A percentile compares a stretch with the other conserved stretches of the same genome.
Conservation (phyloP, 345 rosid genomes). For the Populus euphratica region DNA sequence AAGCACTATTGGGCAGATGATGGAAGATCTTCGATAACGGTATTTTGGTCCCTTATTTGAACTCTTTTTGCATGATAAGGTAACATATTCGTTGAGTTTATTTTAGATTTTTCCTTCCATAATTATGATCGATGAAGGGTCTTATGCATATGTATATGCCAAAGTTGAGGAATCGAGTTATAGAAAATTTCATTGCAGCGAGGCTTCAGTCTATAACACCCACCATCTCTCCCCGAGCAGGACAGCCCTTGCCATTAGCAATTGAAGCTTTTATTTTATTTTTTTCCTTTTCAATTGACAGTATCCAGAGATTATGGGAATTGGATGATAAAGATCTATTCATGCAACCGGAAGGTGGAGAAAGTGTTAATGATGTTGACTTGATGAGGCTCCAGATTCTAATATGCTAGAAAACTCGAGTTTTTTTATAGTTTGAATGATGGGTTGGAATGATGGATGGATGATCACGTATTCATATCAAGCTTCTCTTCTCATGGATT, state of each 20-base stretch:
- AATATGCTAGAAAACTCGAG: too few species aligned
- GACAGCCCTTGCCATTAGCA: not conserved
- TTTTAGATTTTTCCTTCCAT: not conserved
- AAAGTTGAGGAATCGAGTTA: not conserved
- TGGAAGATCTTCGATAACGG: slow-evolving; percentile 83
- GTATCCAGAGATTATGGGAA: slow-evolving; percentile 83
- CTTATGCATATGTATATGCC: not conserved
- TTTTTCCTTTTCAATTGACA: slow-evolving; percentile 18
- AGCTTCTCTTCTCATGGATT: too few species aligned
- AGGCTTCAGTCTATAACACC: not conserved
- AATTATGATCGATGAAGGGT: not conserved
- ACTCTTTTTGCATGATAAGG: slow-evolving; percentile 80
- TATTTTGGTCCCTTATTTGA: slow-evolving; percentile 86
- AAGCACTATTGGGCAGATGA: slow-evolving; percentile 38
- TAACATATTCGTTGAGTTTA: slow-evolving; percentile 8
- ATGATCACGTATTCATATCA: too few species aligned
- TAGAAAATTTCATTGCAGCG: not conserved
- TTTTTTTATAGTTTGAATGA: too few species aligned
- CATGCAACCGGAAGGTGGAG: slow-evolving; percentile 67
- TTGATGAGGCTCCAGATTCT: too few species aligned
- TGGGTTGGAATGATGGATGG: too few species aligned
- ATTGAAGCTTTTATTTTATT: not conserved
- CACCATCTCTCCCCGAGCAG: not conserved
- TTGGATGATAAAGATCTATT: slow-evolving; percentile 85
- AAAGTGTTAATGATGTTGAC: slow-evolving; percentile 76